Base-by-base conservation (phyloP, 352 stramenopile genomes). In the Pythium aquatile region DNA sequence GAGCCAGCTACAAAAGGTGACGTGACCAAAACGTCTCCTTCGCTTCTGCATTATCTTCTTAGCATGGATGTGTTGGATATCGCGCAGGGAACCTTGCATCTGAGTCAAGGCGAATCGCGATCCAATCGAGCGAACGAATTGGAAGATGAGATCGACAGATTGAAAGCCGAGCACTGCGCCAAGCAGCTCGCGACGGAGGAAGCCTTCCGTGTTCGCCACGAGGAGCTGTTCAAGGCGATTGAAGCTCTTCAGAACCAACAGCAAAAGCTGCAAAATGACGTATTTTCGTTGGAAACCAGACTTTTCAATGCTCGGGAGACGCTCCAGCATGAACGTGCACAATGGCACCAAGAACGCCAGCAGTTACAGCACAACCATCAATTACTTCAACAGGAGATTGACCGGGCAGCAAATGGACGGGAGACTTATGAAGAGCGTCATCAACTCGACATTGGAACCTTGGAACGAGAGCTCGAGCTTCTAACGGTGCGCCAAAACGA, bases 261-360 rank as follows among this genome's bases (percentile, higher is more conserved):
- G 32, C 76, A 78, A 32, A 79, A 77, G 46, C 71, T 88, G n/a
- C 73, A 85, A 37, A 90, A 84, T 53, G 69, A 87, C 24, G 70
- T 78, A 46, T 63, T 77, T 20, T 82, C 77, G 30, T 72, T 84
- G 30, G 81, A 87, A 6, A 70, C 77, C 1, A 64, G 70, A 16
- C 58, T 87, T 14, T 44, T 35, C 2, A 57, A 72, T 29, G 66
- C 65, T 7, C 77, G 77, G 3, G 76, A 74, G n/a, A 68, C 66
- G n/a, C 70, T 87, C 16, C 73, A 65, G 42, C 26, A 69, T 8
- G 76, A 85, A 14, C 75, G 69, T 5, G 37, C 61, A 7, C 55
- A 64, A 2, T 83, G 74, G 75, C 64, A 76, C 32, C 54, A 58
- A 9, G 76, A 89, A 40, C 68, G 58, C 13, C 44, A 61, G 32